Evolutionary conservation across 2,329 filamentous ascomycete species (phyloP).

Genomic region (Nemania sp.): DNA sequence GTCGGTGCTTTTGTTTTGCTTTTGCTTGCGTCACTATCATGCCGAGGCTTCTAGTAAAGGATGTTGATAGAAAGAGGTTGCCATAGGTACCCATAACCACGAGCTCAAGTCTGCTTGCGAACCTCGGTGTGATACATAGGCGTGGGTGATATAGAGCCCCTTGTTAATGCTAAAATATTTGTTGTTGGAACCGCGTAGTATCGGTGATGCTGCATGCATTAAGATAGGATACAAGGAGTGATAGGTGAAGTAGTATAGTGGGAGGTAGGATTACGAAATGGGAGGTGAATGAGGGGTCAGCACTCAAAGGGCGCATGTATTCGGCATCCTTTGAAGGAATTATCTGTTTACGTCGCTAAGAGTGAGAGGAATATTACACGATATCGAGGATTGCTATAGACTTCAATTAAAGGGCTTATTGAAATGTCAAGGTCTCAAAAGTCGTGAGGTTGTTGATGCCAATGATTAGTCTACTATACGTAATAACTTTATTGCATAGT

Average conservation of each 20-base stretch:
- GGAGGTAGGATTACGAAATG: not conserved
- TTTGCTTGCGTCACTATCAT: conserved; percentile 7
- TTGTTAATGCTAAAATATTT: not conserved
- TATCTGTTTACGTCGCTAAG: too few relatives aligned
- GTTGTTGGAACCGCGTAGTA: not conserved
- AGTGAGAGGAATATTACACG: too few relatives aligned
- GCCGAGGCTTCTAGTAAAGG: conserved; percentile 9
- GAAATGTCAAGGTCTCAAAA: too few relatives aligned
- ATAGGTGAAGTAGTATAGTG: not conserved
- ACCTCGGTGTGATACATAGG: not conserved
- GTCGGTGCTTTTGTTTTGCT: not conserved
- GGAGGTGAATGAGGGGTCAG: not conserved
- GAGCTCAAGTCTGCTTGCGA: not conserved
- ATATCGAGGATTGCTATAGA: too few relatives aligned
- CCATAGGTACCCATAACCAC: not conserved
- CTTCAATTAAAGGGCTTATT: too few relatives aligned
- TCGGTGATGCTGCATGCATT: not conserved
- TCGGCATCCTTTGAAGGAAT: too few relatives aligned
- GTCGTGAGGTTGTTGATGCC: too few relatives aligned
- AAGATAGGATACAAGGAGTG: not conserved
- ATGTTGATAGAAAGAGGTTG: not conserved
- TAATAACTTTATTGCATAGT: too few relatives aligned
- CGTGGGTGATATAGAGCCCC: not conserved
- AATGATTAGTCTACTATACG: too few relatives aligned
- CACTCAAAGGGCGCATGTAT: not conserved